A percentile compares a stretch with the other conserved stretches of the same genome.
Conservation (phyloP, 495 filamentous ascomycete species). For the Rusavskia elegans region DNA sequence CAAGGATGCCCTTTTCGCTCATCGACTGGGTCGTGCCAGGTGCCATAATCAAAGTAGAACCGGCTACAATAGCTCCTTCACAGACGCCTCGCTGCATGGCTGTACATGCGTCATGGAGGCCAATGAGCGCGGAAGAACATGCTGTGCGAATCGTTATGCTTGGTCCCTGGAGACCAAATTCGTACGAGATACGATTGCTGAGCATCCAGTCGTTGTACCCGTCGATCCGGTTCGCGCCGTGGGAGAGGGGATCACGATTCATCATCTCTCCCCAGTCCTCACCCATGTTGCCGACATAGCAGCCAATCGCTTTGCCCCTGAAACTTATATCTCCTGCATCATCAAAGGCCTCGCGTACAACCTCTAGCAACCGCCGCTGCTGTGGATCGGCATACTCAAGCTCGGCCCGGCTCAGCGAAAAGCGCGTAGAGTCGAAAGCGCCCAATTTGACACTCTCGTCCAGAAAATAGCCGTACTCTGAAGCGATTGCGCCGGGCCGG, state of each 20-base stretch:
- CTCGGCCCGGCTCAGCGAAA: constrained; percentile 25
- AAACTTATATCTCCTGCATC: constrained; percentile 13
- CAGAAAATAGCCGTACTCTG: constrained; percentile 36
- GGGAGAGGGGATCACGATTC: constrained; percentile 11
- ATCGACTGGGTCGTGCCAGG: constrained; percentile 19
- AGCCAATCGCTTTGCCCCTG: constrained; percentile 21
- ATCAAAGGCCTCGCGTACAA: constrained; percentile 24
- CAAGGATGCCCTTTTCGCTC: constrained; percentile 15
- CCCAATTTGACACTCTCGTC: constrained; percentile 17
- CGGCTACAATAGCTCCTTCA: constrained; percentile 22
- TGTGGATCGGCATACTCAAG: too few relatives aligned
- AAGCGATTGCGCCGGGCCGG: constrained; percentile 11
- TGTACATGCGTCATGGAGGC: constrained; percentile 20
- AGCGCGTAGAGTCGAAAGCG: constrained; percentile 23
- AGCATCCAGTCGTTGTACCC: constrained; percentile 10
- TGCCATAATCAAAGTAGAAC: constrained; percentile 24
- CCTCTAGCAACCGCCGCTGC: too few relatives aligned
- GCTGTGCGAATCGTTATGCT: constrained; percentile 17
- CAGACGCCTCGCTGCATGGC: constrained; percentile 23
- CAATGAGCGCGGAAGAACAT: constrained; percentile 22
- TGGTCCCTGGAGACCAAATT: constrained; percentile 19
- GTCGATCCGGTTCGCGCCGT: constrained; percentile 4
- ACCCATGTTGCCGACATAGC: constrained; percentile 17
- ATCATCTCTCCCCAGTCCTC: constrained; percentile 18
- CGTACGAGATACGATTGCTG: constrained; percentile 20